Conservation (phyloP, 176 grass and related monocot genomes). For the Eragrostis curvula region DNA sequence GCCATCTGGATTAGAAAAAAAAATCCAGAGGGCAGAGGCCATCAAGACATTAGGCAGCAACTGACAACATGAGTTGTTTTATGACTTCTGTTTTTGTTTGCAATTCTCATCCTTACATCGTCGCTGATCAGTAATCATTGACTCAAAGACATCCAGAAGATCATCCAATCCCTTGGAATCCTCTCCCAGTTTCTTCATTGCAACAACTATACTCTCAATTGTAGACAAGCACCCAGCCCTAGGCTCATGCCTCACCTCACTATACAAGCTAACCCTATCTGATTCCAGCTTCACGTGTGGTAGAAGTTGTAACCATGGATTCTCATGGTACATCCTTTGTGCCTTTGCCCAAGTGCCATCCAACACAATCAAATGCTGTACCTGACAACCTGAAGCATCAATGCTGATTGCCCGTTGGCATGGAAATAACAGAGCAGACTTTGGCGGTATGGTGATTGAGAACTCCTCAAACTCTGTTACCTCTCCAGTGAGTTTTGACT, state of each 20-base stretch:
- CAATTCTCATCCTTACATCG: constrained; percentile 77
- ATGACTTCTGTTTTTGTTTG: constrained; percentile 34
- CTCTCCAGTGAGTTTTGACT: constrained; percentile 51
- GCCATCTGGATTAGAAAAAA: constrained; percentile 36
- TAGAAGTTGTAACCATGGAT: constrained; percentile 88
- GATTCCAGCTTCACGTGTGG: constrained; percentile 78
- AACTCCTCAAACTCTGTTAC: constrained; percentile 69
- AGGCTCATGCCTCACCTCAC: constrained; percentile 86
- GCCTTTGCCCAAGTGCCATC: constrained; percentile 98
- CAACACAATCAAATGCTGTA: constrained; percentile 75
- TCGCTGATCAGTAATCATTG: constrained; percentile 85
- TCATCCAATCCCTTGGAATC: constrained; percentile 59
- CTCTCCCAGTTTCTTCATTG: constrained; percentile 77
- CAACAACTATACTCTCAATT: constrained; percentile 83
- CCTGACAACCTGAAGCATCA: constrained; percentile 66
- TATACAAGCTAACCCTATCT: constrained; percentile 69
- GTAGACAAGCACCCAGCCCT: constrained; percentile 87
- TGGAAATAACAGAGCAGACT: constrained; percentile 76
- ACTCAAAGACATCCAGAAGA: constrained; percentile 79
- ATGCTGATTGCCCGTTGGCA: constrained; percentile 70
- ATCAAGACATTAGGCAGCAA: constrained; percentile 14
- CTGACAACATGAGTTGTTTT: neutral
- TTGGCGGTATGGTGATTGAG: constrained; percentile 66
- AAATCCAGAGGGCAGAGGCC: constrained; percentile 42
- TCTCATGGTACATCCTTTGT: constrained; percentile 95